Conservation (phyloP, 176 grass and related monocot genomes). For the Lolium perenne region DNA sequence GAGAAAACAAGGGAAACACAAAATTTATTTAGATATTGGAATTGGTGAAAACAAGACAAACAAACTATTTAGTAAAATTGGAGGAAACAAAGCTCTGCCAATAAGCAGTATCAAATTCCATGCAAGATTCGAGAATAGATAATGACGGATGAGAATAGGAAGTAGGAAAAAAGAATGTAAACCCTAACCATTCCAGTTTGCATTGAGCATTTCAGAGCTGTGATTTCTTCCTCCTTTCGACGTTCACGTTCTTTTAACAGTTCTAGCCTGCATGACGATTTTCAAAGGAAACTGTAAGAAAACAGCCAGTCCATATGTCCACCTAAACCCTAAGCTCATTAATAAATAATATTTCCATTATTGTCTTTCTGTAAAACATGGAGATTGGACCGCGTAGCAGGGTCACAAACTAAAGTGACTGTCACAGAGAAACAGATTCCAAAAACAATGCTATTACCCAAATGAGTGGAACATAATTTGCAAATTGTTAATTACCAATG, state of each 20-base stretch:
- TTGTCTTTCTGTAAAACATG: slow-evolving; percentile 1
- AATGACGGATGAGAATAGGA: neutral
- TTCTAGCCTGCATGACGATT: slow-evolving; percentile 63
- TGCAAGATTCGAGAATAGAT: neutral
- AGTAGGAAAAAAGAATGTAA: neutral
- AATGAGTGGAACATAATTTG: slow-evolving; percentile 11
- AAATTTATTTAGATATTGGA: neutral
- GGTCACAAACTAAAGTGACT: neutral
- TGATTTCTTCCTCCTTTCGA: slow-evolving; percentile 87
- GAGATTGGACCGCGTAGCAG: neutral
- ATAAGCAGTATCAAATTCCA: slow-evolving; percentile 1
- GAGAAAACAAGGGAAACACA: neutral
- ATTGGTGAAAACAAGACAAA: slow-evolving; percentile 7
- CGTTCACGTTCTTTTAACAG: slow-evolving; percentile 83
- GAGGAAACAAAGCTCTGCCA: neutral
- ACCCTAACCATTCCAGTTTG: slow-evolving; percentile 92
- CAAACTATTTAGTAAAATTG: neutral
- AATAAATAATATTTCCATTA: neutral
- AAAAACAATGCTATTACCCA: neutral
- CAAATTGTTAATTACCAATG: neutral
- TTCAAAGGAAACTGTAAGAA: neutral
- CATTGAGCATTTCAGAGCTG: slow-evolving; percentile 90
- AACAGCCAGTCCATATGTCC: neutral
- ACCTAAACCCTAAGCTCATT: neutral
- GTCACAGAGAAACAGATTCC: neutral